Conservation (phyloP, 441 rosid species). For the Rhodomyrtus psidioides region DNA sequence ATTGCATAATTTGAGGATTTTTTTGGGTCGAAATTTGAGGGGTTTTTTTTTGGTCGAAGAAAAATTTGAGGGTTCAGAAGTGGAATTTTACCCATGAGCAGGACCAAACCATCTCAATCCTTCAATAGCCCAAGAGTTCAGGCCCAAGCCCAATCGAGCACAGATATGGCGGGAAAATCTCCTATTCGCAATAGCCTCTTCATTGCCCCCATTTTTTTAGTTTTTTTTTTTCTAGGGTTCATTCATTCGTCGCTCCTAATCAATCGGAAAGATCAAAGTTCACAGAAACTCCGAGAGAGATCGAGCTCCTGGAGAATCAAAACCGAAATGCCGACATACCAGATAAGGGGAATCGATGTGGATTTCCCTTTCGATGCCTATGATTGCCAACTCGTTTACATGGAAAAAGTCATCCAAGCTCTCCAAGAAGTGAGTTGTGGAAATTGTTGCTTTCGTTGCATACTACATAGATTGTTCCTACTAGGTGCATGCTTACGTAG, state of each 20-base stretch:
- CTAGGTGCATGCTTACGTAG: background rate
- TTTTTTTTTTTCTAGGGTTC: background rate
- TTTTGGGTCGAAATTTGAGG: no score
- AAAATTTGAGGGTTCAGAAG: no score
- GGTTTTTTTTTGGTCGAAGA: no score
- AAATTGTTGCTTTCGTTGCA: background rate
- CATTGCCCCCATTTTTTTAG: background rate
- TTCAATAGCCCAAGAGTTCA: background rate
- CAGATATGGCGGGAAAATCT: background rate
- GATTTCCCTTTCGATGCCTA: slow-evolving; percentile 94
- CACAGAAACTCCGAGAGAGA: background rate
- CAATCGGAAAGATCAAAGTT: background rate
- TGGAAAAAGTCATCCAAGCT: slow-evolving; percentile 88
- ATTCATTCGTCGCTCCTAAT: background rate
- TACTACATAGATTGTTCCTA: rapidly evolving
- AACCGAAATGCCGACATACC: slow-evolving; percentile 64
- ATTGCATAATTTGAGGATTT: no score
- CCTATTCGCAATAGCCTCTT: background rate
- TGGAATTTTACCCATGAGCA: no score
- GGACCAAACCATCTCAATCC: background rate
- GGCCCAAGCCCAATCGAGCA: background rate
- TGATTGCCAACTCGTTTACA: slow-evolving; percentile 82
- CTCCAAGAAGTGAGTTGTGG: slow-evolving; percentile 61
- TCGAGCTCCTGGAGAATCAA: background rate
- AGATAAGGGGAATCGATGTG: slow-evolving; percentile 73